A percentile compares a stretch with the other conserved stretches of the same genome.
phyloP scores from a whole-genome alignment of 2,329 filamentous ascomycete genomes.

The Aureobasidium sp. region DNA sequence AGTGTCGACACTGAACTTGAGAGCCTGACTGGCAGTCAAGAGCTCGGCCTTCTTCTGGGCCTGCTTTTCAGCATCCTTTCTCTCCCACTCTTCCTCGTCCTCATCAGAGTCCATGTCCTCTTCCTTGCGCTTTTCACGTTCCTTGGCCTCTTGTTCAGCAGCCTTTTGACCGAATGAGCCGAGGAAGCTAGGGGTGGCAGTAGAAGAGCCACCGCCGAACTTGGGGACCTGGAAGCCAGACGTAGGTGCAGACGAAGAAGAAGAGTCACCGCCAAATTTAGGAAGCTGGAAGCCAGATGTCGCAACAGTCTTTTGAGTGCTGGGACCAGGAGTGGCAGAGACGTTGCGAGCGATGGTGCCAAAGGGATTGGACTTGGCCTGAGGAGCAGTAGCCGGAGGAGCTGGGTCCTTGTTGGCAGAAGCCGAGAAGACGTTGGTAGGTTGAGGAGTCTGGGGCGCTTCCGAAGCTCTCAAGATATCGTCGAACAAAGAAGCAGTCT shows the following conservation, averaged over 20 bases:
- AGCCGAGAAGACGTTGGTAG: not conserved
- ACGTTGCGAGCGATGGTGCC: constrained; percentile 8
- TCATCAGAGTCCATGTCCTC: constrained; percentile 45
- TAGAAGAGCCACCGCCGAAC: not conserved
- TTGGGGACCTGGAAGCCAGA: constrained; percentile 25
- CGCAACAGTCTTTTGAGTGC: not conserved
- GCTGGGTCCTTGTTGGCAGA: constrained; percentile 3
- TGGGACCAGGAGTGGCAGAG: not conserved
- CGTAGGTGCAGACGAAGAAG: not conserved
- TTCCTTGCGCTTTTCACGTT: constrained; percentile 40
- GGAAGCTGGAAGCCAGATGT: constrained; percentile 4
- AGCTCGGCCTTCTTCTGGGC: constrained; percentile 36
- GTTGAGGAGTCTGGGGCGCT: not conserved
- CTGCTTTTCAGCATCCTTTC: constrained; percentile 37
- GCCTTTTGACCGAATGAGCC: constrained; percentile 33
- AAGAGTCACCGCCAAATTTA: not conserved
- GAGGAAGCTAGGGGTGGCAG: constrained; percentile 28
- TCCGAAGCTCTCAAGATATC: constrained; percentile 13
- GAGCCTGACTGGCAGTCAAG: constrained; percentile 29
- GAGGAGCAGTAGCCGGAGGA: constrained; percentile 1
- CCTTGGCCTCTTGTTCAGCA: constrained; percentile 33
- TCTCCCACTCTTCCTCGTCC: constrained; percentile 42
- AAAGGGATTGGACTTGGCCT: constrained; percentile 14
- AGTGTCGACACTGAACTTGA: constrained; percentile 18
- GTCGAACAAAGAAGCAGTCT: constrained; percentile 15